These are phyloP conservation scores for Phytophthora podocarpi DNA, from an alignment of 352 stramenopile genomes.

Conservation along the genomic window DNA sequence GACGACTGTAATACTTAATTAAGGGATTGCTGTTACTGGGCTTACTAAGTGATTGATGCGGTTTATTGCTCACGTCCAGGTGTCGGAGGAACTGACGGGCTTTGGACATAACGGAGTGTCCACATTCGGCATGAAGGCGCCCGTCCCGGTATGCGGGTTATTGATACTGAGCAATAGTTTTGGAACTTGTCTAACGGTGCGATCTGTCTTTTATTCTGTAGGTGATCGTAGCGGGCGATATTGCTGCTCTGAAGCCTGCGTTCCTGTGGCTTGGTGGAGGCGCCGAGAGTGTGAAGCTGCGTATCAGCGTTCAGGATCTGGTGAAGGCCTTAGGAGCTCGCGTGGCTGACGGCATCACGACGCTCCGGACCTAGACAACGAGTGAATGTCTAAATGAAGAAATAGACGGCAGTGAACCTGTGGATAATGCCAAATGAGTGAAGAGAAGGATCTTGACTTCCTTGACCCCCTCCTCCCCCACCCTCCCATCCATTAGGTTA, in stretches of 20 bases:
- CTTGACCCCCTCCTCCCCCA: too few species aligned
- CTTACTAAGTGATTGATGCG: neutral
- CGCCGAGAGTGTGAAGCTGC: slow-evolving; percentile 79
- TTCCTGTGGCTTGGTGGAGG: slow-evolving; percentile 87
- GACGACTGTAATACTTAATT: neutral
- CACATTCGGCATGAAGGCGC: slow-evolving; percentile 77
- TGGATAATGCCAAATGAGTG: too few species aligned
- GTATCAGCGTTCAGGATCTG: slow-evolving; percentile 71
- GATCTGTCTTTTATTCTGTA: slow-evolving; percentile 22
- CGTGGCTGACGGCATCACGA: slow-evolving; percentile 67
- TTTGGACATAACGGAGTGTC: slow-evolving; percentile 88
- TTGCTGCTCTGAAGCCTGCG: slow-evolving; percentile 47
- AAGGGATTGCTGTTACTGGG: neutral
- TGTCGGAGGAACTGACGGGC: slow-evolving; percentile 76
- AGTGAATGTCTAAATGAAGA: slow-evolving; percentile 10
- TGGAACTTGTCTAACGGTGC: neutral
- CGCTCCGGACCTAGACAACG: slow-evolving; percentile 43
- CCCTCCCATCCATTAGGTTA: too few species aligned
- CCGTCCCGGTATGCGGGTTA: slow-evolving; percentile 53
- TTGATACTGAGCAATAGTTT: neutral
- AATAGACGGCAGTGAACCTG: too few species aligned
- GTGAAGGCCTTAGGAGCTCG: slow-evolving; percentile 52
- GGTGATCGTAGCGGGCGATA: slow-evolving; percentile 71
- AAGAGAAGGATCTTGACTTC: too few species aligned
- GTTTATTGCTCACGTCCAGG: slow-evolving; percentile 23